Evolutionary conservation across 345 rosid genomes (phyloP).

Genomic region (Sapria himalayana): DNA sequence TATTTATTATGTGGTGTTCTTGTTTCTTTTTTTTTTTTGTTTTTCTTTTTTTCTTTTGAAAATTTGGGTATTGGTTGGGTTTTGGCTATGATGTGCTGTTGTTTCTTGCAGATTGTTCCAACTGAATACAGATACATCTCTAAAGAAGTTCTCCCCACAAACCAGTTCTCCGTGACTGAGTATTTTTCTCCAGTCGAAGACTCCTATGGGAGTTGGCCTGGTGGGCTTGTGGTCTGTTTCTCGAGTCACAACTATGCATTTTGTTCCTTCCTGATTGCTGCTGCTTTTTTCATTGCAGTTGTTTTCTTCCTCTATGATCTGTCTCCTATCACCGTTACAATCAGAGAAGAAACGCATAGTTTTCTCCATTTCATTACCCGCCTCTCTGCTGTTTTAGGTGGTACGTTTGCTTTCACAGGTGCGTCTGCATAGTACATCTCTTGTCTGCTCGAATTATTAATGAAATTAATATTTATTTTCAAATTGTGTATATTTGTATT

Average conservation of each 20-base stretch:
- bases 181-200: conserved; percentile 65
- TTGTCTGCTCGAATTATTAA: not conserved
- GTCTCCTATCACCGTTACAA: conserved; percentile 91
- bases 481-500: not conserved
- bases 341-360: conserved; percentile 77
- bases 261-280: not conserved
- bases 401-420: conserved; percentile 97
- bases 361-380: conserved; percentile 89
- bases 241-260: not conserved
- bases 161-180: conserved; percentile 87
- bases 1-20: conserved; percentile 6
- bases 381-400: conserved; percentile 96
- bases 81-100: no score
- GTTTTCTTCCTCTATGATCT: conserved; percentile 92
- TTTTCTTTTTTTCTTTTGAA: conserved; percentile 4
- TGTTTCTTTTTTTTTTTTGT: conserved; percentile 5
- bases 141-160: conserved; percentile 67
- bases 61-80: not conserved
- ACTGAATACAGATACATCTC: conserved; percentile 84
- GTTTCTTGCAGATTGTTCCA: conserved; percentile 71
- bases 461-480: not conserved
- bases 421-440: conserved; percentile 1
- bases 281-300: conserved; percentile 20
- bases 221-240: conserved; percentile 18
- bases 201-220: conserved; percentile 78